Evolutionary conservation across 2,329 filamentous ascomycete genomes (phyloP), one percentile per base, ranked within the genome.

Genomic region (Podosphaera fusca): DNA sequence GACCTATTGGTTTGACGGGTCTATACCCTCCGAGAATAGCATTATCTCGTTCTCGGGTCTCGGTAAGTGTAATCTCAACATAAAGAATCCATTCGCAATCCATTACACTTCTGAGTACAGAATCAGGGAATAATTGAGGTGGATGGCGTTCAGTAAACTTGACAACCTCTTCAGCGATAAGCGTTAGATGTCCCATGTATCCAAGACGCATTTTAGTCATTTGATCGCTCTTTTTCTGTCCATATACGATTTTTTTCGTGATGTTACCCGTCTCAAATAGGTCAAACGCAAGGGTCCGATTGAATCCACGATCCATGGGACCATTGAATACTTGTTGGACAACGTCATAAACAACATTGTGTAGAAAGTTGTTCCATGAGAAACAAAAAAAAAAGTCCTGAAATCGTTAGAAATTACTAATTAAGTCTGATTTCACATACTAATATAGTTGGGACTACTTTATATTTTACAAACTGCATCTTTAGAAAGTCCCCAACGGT

Each of bases 271-370:
- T 84, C 66, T 94, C 87, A 65, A 98, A 98, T 29, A 98, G 79
- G 62, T 94, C 90, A 59, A 95, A 84, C 10, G 92, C 90, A 55
- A 98, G 74, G 53, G 81, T 83, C 9, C 87, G 82, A 69, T 98
- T 98, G 71, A 84, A 95, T 34, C 92, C 89, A 59, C 88, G 84
- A 64, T 96, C 90, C 85, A 98, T 95, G 0, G 88, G 88, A 7
- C 92, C 92, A 67, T 98, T 98, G 70, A 98, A 96, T 0, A 98
- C 92, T 72, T 98, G 92, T 69, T 98, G 92, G 49, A 98, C 87
- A 66, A 98, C 89, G 69, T 98, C 92, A 68, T 98, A 98, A 53
- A 98, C 92, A 49, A 98, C 92, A 66, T 98, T 98, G 71, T 98
- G 92, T 50, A 98, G 77, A 67, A 98, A 98, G 69, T 98, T 98